These are phyloP conservation scores for Lactarius indigo DNA, from an alignment of 768 basidiomycete genomes.

Conservation along the genomic window DNA sequence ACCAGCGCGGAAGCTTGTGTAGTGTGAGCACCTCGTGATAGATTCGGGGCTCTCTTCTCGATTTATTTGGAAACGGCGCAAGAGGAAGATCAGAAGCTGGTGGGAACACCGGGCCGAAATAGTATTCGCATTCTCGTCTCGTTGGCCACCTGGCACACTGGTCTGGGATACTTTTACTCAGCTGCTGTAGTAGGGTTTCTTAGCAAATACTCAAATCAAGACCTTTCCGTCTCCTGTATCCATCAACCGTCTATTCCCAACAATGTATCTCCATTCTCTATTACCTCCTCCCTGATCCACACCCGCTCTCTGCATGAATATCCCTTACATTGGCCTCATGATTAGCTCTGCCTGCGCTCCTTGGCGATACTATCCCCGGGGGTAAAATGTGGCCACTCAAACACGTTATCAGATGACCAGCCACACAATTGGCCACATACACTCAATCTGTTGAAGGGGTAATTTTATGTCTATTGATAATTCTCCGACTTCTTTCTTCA, in stretches of 20 bases:
- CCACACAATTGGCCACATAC: not conserved
- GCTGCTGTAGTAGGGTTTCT: not conserved
- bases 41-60: not conserved
- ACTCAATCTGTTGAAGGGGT: not conserved
- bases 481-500: not conserved
- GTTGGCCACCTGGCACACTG: not conserved
- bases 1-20: not conserved
- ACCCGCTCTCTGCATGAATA: not conserved
- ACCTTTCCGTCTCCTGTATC: not conserved
- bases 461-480: not conserved
- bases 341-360: not conserved
- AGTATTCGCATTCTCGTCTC: not conserved
- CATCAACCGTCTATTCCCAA: not conserved
- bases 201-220: not conserved
- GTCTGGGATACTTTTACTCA: not conserved
- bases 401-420: not conserved
- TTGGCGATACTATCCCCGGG: not conserved
- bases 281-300: not conserved
- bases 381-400: not conserved
- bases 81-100: not conserved
- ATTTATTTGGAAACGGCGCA: not conserved
- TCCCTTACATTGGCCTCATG: not conserved
- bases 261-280: not conserved
- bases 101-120: not conserved
- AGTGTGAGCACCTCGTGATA: not conserved